A percentile compares a stretch with the other conserved stretches of the same genome.
These are phyloP conservation scores for Auricularia sp. DNA, from an alignment of 768 basidiomycete species.

Conservation along the genomic window DNA sequence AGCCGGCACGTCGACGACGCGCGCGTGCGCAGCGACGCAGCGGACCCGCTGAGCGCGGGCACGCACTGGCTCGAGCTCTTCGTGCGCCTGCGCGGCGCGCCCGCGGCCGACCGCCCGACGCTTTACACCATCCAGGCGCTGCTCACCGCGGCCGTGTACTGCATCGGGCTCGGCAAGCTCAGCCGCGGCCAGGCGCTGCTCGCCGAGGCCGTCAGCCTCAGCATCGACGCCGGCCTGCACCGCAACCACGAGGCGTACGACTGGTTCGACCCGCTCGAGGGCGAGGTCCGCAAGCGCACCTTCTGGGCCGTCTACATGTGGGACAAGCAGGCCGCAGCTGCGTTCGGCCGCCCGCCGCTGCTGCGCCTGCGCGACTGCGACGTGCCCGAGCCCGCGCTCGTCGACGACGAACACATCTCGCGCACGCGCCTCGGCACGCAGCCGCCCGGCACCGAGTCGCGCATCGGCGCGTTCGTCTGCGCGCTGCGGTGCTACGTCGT, in stretches of 20 bases:
- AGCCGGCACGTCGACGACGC: conserved; percentile 91
- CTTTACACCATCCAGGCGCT: conserved; percentile 87
- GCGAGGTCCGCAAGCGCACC: conserved; percentile 85
- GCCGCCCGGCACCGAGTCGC: conserved; percentile 60
- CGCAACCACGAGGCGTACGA: conserved; percentile 79
- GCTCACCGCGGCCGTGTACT: conserved; percentile 86
- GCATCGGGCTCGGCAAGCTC: conserved; percentile 80
- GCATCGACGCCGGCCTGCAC: conserved; percentile 81
- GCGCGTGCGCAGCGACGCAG: conserved; percentile 72
- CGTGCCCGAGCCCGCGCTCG: conserved; percentile 72
- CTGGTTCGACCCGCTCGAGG: conserved; percentile 77
- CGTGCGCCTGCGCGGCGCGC: conserved; percentile 75
- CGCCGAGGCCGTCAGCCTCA: conserved; percentile 80
- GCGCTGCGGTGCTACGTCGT: conserved; percentile 75
- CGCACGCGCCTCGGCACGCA: conserved; percentile 56
- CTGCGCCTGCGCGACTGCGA: conserved; percentile 84
- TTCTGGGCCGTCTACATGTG: conserved; percentile 96
- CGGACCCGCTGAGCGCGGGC: conserved; percentile 79
- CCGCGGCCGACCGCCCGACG: conserved; percentile 80
- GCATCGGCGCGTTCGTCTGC: conserved; percentile 73
- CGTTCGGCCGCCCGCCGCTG: conserved; percentile 84
- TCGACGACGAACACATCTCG: conserved; percentile 87
- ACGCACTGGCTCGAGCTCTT: conserved; percentile 90
- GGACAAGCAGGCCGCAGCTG: conserved; percentile 87
- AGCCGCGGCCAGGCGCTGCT: conserved; percentile 80